Evolutionary conservation across 1,284 basidiomycete species (phyloP), one percentile per base, ranked within the genome.

Genomic region (Ganoderma boninense): DNA sequence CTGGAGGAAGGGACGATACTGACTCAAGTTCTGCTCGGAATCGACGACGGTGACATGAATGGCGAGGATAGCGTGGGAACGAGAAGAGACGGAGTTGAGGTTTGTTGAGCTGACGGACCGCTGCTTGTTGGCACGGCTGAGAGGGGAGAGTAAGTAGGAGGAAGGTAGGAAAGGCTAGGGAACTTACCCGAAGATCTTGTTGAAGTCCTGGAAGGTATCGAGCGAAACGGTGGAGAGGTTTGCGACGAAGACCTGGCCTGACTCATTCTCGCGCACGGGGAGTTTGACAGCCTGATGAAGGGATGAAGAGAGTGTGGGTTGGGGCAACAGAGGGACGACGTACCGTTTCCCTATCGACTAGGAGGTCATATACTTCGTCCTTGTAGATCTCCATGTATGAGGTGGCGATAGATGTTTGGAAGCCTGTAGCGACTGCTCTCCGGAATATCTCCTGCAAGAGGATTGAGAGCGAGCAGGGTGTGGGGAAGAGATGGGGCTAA

Each of bases 301-400:
- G 23, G 14, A 10, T 1, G 23, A 46, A 29, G 23, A 4, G 44
- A 10, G 10, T 35, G 23, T 18, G 10, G 65, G 40, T n/a, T 38
- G 11, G 18, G 14, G 56, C 18, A 64, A 14, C 23, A 29, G 26
- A 38, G 67, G 11, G 32, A 35, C 16, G 18, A 84, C 86, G 43
- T 75, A 92, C 93, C 62, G 85, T 89, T 65, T 92, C 92, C 59
- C 91, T 84, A 64, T 87, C 83, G 3, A 92, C 91, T 4, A 96
- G 85, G 4, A 96, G 85, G 77, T 96, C 94, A 77, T 93, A 95
- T 1, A 93, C 91, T 69, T 95, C 93, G 75, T 96, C 94, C 76
- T 94, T 94, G 81, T 95, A 94, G 57, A 95, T 94, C 78, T 95
- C 95, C 87, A 95, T 93, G 74, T 95, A 95, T 0, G 92, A 93